Evolutionary conservation across 140 eudicot species (phyloP).

Genomic region (Cichorium intybus): DNA sequence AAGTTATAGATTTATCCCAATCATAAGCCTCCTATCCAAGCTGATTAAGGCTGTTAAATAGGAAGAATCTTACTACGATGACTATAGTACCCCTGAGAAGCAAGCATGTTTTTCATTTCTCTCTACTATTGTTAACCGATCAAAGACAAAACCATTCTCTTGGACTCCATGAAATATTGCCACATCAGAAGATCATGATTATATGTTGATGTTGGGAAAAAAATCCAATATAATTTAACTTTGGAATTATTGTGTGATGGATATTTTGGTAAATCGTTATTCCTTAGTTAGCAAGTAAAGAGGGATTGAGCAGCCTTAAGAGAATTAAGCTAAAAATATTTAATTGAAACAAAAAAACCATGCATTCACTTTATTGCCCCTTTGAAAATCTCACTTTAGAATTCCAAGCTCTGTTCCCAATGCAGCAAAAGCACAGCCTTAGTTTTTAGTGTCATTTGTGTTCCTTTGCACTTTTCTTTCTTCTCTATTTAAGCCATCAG

Average conservation of each 20-base stretch:
- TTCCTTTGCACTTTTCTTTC: constrained; percentile 55
- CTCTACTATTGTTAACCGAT: constrained; percentile 46
- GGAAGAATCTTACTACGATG: constrained; percentile 67
- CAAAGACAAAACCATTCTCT: constrained; percentile 44
- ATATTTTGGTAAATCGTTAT: constrained; percentile 33
- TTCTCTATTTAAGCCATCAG: constrained; percentile 28
- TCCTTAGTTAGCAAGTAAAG: constrained; percentile 70
- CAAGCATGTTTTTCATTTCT: constrained; percentile 77
- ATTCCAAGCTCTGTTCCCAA: constrained; percentile 93
- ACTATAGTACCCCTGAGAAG: constrained; percentile 69
- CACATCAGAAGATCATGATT: no score
- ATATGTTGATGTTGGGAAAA: constrained; percentile 20
- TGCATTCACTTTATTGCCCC: constrained; percentile 66
- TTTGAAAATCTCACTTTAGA: constrained; percentile 83
- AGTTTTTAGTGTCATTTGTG: constrained; percentile 70
- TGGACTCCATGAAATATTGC: no score
- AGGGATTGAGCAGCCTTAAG: constrained; percentile 20
- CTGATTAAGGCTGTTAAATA: constrained; percentile 62
- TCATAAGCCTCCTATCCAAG: constrained; percentile 48
- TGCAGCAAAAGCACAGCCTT: constrained; percentile 59
- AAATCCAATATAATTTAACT: constrained; percentile 6
- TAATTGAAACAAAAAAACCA: constrained; percentile 44
- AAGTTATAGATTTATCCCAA: constrained; percentile 62
- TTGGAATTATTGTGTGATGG: constrained; percentile 13
- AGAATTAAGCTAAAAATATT: constrained; percentile 42